Conservation (phyloP, 352 stramenopile genomes). For the Pythium sukuiense region DNA sequence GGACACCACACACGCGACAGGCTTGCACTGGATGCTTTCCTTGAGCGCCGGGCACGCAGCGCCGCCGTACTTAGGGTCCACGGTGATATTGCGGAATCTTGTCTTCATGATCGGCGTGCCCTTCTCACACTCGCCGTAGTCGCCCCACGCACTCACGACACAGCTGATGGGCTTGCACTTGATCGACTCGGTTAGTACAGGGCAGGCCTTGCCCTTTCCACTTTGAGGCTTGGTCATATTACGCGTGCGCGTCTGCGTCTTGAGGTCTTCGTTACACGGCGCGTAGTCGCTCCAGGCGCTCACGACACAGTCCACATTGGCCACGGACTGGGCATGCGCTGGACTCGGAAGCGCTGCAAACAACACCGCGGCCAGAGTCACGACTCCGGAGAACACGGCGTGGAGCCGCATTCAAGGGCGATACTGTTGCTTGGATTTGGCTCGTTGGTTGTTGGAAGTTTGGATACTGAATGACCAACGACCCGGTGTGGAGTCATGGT, state of each 20-base stretch:
- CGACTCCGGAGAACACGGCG: no score
- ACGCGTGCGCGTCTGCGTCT: background rate
- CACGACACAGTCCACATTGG: conserved; percentile 3
- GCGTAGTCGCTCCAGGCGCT: conserved; percentile 21
- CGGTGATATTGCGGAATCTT: conserved; percentile 37
- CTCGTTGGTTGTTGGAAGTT: background rate
- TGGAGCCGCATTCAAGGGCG: no score
- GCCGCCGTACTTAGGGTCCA: conserved; percentile 37
- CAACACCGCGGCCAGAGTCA: background rate
- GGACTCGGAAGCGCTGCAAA: background rate
- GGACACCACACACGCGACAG: conserved; percentile 46
- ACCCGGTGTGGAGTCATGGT: no score
- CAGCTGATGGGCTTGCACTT: conserved; percentile 55
- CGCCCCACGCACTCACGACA: conserved; percentile 50
- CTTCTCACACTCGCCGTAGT: conserved; percentile 36
- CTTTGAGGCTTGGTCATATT: background rate
- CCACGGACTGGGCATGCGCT: background rate
- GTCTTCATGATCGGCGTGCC: conserved; percentile 25
- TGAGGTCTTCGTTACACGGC: conserved; percentile 24
- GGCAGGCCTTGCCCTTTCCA: background rate
- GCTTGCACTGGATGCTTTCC: conserved; percentile 41
- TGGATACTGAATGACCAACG: background rate
- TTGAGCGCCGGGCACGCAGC: conserved; percentile 39
- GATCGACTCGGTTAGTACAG: background rate
- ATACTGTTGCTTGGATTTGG: no score